These are phyloP conservation scores for Fusarium sp. DNA, from an alignment of 2,329 filamentous ascomycete genomes.

Conservation along the genomic window DNA sequence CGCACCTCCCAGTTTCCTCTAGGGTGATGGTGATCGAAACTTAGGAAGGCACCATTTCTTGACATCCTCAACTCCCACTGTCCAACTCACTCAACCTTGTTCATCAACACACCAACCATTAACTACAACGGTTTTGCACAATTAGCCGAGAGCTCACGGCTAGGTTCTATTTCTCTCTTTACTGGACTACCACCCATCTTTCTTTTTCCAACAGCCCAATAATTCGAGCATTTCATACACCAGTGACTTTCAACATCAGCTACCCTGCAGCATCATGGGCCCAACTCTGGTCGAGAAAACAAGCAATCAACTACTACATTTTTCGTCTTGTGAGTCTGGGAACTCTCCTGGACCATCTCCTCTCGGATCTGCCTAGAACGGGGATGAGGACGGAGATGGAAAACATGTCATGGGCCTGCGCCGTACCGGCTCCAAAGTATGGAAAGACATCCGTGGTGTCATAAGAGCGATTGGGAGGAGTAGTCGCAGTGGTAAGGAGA, in stretches of 20 bases:
- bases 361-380: conserved; percentile 6
- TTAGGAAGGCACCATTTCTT: background rate
- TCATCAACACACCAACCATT: background rate
- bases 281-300: conserved; percentile 41
- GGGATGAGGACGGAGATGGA: conserved; percentile 9
- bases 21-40: background rate
- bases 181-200: background rate
- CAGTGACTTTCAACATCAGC: conserved; percentile 3
- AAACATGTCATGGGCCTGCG: conserved; percentile 37
- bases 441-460: conserved; percentile 49
- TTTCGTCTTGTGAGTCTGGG: conserved; percentile 25
- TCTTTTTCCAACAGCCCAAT: conserved; percentile 1
- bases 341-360: conserved; percentile 12
- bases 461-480: conserved; percentile 47
- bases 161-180: conserved; percentile 13
- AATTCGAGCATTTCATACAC: conserved; percentile 18
- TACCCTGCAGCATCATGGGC: conserved; percentile 43
- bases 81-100: background rate
- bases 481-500: conserved; percentile 41
- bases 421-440: conserved; percentile 45
- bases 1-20: background rate
- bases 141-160: background rate
- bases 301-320: conserved; percentile 38
- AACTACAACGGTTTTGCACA: background rate
- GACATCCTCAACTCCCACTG: background rate